phyloP scores from a whole-genome alignment of 2,329 filamentous ascomycete species.

The Diaporthe capsici region DNA sequence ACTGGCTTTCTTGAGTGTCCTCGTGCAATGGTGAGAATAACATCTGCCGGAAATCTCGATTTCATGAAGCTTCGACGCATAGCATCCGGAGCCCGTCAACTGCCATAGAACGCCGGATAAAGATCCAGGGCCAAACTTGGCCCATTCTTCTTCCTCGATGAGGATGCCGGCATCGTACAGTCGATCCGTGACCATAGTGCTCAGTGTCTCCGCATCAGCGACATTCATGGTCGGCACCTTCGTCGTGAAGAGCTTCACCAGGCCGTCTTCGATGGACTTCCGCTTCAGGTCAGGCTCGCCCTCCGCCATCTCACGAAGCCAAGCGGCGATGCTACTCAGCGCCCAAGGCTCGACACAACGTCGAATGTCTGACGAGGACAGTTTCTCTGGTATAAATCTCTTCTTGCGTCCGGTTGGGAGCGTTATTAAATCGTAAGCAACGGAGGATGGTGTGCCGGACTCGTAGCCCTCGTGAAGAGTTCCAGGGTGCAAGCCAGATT shows the following conservation, averaged over 20 bases:
- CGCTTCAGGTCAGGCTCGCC: conserved; percentile 90
- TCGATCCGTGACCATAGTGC: conserved; percentile 80
- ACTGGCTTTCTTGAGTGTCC: conserved; percentile 95
- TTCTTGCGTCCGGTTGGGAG: conserved; percentile 84
- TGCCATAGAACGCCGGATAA: conserved; percentile 95
- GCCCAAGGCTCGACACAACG: conserved; percentile 94
- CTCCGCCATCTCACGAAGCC: conserved; percentile 91
- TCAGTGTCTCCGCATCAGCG: conserved; percentile 92
- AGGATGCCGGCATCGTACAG: conserved; percentile 87
- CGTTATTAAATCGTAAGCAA: conserved; percentile 86
- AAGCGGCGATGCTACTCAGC: conserved; percentile 85
- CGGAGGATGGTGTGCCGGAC: conserved; percentile 63
- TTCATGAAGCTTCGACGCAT: conserved; percentile 86
- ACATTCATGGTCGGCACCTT: conserved; percentile 99
- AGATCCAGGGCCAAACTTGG: conserved; percentile 86
- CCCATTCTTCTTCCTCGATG: conserved; percentile 94
- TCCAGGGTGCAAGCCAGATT: conserved; percentile 65
- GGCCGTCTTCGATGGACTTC: conserved; percentile 86
- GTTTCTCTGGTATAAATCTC: conserved; percentile 88
- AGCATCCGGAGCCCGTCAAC: conserved; percentile 91
- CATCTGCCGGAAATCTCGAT: conserved; percentile 80
- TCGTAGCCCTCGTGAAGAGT: conserved; percentile 71
- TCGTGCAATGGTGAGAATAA: conserved; percentile 93
- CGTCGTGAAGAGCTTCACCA: conserved; percentile 90
- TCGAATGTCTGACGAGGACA: conserved; percentile 84